A percentile compares a stretch with the other conserved stretches of the same genome.
Evolutionary conservation across 2,329 filamentous ascomycete species (phyloP).

Genomic region (Zymoseptoria pseudotritici): DNA sequence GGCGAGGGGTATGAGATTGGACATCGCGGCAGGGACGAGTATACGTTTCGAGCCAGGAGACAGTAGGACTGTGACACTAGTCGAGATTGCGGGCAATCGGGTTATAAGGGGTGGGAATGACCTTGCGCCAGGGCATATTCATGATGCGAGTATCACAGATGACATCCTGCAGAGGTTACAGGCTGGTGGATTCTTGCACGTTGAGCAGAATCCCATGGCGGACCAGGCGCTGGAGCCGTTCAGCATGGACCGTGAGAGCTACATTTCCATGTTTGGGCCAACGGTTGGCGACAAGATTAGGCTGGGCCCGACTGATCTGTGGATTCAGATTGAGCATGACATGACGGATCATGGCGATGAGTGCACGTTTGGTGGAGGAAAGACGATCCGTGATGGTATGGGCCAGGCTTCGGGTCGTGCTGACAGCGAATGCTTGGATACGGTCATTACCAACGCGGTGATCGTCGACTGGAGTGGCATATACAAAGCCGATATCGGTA

Average conservation of each 20-base stretch:
- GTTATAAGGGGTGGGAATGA: slow-evolving; percentile 79
- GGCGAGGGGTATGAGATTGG: slow-evolving; percentile 77
- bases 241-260: slow-evolving; percentile 69
- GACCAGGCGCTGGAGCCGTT: slow-evolving; percentile 53
- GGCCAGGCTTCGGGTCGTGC: slow-evolving; percentile 75
- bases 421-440: slow-evolving; percentile 67
- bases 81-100: slow-evolving; percentile 75
- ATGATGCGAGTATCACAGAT: slow-evolving; percentile 51
- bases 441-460: slow-evolving; percentile 82
- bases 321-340: slow-evolving; percentile 85
- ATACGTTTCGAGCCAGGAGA: slow-evolving; percentile 93
- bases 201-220: slow-evolving; percentile 53
- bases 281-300: slow-evolving; percentile 81
- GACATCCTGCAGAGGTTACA: slow-evolving; percentile 62
- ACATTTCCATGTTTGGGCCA: slow-evolving; percentile 85
- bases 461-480: slow-evolving; percentile 89
- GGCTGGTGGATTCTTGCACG: slow-evolving; percentile 69
- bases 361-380: slow-evolving; percentile 90
- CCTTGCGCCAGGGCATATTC: slow-evolving; percentile 66
- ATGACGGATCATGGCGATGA: slow-evolving; percentile 82
- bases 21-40: slow-evolving; percentile 85
- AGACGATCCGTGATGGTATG: slow-evolving; percentile 92
- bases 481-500: slow-evolving; percentile 92
- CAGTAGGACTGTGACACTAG: slow-evolving; percentile 78
- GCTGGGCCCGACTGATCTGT: slow-evolving; percentile 76